A percentile compares a stretch with the other conserved stretches of the same genome.
phyloP scores from a whole-genome alignment of 169 alveolate species.

The Hepatocystis sp. region DNA sequence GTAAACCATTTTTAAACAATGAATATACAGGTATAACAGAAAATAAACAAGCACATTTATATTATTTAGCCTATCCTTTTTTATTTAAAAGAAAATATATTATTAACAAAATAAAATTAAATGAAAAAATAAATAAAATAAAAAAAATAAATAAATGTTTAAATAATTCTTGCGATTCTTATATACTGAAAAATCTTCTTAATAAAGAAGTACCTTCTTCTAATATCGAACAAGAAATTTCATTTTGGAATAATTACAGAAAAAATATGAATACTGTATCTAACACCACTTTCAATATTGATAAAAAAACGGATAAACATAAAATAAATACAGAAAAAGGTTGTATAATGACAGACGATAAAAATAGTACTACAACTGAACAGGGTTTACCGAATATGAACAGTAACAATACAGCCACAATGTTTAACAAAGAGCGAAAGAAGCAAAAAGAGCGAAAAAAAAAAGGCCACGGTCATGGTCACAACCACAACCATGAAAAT shows the following conservation, averaged over 20 bases:
- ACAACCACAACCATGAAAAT: too few species aligned
- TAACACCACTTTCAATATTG: too few species aligned
- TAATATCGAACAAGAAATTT: neutral
- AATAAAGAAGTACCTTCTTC: too few species aligned
- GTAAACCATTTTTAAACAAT: constrained; percentile 81
- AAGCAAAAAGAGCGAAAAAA: too few species aligned
- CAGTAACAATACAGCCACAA: too few species aligned
- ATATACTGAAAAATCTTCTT: constrained; percentile 1
- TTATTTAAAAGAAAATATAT: constrained; percentile 77
- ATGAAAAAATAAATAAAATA: constrained; percentile 19
- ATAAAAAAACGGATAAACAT: too few species aligned
- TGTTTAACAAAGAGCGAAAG: too few species aligned
- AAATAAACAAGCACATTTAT: constrained; percentile 30
- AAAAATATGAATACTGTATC: neutral
- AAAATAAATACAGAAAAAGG: too few species aligned
- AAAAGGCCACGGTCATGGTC: too few species aligned
- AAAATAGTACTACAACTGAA: too few species aligned
- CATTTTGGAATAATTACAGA: neutral
- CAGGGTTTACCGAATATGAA: too few species aligned
- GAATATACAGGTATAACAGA: constrained; percentile 24
- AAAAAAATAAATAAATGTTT: constrained; percentile 13
- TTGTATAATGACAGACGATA: too few species aligned
- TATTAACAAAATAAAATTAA: constrained; percentile 38
- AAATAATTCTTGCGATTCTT: constrained; percentile 17
- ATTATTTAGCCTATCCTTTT: constrained; percentile 80